phyloP scores from a whole-genome alignment of 2,329 filamentous ascomycete species.

The Hirsutella minnesotensis region DNA sequence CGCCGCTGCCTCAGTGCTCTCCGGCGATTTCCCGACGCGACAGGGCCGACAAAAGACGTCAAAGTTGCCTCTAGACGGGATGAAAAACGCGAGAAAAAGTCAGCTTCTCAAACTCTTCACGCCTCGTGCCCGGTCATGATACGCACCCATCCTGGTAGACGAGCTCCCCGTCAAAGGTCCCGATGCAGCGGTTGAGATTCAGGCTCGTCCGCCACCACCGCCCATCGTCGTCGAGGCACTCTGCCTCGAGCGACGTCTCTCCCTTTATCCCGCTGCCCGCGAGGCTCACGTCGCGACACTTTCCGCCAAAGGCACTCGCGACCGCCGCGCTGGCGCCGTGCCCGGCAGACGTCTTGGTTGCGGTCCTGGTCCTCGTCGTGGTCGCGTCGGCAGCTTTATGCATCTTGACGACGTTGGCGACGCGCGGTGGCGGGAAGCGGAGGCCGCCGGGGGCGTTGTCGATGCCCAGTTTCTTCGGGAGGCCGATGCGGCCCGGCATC shows the following conservation, averaged over 20 bases:
- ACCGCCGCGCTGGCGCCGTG: too few species aligned
- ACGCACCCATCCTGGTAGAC: conserved; percentile 9
- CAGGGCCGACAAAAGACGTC: conserved; percentile 12
- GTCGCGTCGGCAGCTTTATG: too few species aligned
- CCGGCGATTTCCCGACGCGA: conserved; percentile 3
- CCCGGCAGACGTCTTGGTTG: too few species aligned
- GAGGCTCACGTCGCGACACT: neutral
- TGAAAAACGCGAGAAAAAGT: neutral
- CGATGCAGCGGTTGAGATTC: conserved; percentile 13
- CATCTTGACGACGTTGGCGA: too few species aligned
- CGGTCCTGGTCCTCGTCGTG: too few species aligned
- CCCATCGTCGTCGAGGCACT: conserved; percentile 9
- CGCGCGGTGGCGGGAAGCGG: too few species aligned
- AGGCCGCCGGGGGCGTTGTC: too few species aligned
- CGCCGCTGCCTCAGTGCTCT: neutral
- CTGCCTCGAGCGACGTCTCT: conserved; percentile 9
- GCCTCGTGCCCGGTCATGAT: too few species aligned
- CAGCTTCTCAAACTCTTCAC: neutral
- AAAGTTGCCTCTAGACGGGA: conserved; percentile 8
- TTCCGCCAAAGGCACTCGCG: neutral
- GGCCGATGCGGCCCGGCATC: too few species aligned
- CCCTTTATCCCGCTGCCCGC: conserved; percentile 1
- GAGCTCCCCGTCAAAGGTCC: conserved; percentile 8
- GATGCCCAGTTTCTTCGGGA: too few species aligned
- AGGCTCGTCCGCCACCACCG: conserved; percentile 13